Evolutionary conservation across 2,329 filamentous ascomycete genomes (phyloP), one percentile per base, ranked within the genome.

Genomic region (Madurella fahalii): DNA sequence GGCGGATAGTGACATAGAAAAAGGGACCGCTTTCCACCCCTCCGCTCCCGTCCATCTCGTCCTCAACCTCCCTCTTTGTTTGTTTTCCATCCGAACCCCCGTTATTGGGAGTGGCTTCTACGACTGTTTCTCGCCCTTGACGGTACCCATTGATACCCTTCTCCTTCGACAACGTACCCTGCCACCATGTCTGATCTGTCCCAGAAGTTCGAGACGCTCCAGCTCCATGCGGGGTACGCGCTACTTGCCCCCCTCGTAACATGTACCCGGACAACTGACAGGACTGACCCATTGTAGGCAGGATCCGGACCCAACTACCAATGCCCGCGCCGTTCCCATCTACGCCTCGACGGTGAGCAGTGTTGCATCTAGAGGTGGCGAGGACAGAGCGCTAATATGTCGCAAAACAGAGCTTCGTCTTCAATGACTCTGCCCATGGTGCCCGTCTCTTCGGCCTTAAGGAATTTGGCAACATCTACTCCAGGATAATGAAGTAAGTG

Each of bases 381-480:
- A 40, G 18, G n/a, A 12, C 8, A 17, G 8, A 43, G 44, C 42
- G 32, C 52, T 54, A 39, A 58, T 43, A 7, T 31, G 18, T 5
- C 40, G 18, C 32, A 9, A 43, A 44, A 41, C 62, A 91, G 87
- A 96, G 90, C 67, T 99, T 79, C 73, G 84, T 84, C 50, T 99
- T 99, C 82, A 87, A 97, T 82, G 90, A 97, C 77, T 96, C 90
- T 49, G 93, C 91, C 47, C 94, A 97, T 68, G 94, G 90, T 58
- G 94, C 94, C 53, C 86, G 91, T 71, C 86, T 99, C 41, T 99
- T 99, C 69, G 89, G 90, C 69, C 89, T 99, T 72, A 95, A 97
- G 77, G 91, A 97, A 75, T 88, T 90, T 66, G 94, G 92, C 74
- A 97, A 97, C 76, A 95, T 97, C 72, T 99, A 99, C 80, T 94